Percentiles rank a stretch among this genome's conserved stretches.
phyloP scores from a whole-genome alignment of 257 asterid genomes.

The Rauvolfia tetraphylla region DNA sequence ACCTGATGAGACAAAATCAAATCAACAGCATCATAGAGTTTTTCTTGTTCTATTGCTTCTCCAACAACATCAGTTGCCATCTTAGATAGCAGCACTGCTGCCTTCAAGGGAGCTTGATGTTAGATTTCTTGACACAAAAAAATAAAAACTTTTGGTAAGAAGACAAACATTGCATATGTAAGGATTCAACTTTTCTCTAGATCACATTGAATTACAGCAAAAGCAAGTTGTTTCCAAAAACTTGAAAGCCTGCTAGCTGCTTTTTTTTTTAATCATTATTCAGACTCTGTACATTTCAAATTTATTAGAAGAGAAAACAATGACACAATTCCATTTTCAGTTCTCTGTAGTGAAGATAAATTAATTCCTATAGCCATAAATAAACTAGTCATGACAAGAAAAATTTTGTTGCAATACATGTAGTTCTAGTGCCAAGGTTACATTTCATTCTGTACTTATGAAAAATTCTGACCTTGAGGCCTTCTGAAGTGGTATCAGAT shows the following conservation, averaged over 20 bases:
- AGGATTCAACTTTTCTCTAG: too few relatives aligned
- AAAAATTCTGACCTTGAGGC: slow-evolving; percentile 43
- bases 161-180: too few relatives aligned
- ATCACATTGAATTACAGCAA: too few relatives aligned
- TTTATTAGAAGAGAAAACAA: background rate
- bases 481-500: slow-evolving; percentile 73
- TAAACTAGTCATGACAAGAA: background rate
- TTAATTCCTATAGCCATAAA: too few relatives aligned
- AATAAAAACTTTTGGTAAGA: too few relatives aligned
- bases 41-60: slow-evolving; percentile 35
- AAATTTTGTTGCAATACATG: background rate
- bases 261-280: too few relatives aligned
- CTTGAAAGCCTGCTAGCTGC: too few relatives aligned
- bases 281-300: too few relatives aligned
- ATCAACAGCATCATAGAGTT: slow-evolving; percentile 53
- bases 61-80: slow-evolving; percentile 47
- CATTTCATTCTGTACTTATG: background rate
- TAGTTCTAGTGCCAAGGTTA: too few relatives aligned
- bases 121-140: background rate
- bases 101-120: slow-evolving; percentile 31
- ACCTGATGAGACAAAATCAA: slow-evolving; percentile 69
- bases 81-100: slow-evolving; percentile 47
- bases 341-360: background rate
- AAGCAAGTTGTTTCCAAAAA: too few relatives aligned
- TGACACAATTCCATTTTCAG: background rate